Evolutionary conservation across 1,139 yeast genomes (phyloP).

Genomic region (Taphrina pruni): DNA sequence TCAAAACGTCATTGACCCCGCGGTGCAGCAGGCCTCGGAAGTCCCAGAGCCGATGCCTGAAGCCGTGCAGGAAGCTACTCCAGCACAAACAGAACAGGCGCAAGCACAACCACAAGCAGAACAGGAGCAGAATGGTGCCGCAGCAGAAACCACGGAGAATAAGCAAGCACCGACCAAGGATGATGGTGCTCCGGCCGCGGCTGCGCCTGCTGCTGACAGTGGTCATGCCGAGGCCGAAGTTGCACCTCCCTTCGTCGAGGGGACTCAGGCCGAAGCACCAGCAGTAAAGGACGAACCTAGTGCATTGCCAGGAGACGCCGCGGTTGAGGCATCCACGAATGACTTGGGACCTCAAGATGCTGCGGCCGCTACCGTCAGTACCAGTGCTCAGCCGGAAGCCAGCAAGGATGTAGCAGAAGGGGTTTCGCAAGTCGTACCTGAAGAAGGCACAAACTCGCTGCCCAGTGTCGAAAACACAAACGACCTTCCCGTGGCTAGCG

Average conservation of each 20-base stretch:
- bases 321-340: not conserved
- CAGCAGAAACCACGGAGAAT: not conserved
- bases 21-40: constrained; percentile 8
- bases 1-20: constrained; percentile 6
- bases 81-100: not conserved
- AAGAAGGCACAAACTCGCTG: constrained; percentile 12
- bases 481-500: not conserved
- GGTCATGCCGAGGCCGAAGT: not conserved
- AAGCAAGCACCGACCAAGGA: not conserved
- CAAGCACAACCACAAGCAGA: not conserved
- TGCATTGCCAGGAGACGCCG: not conserved
- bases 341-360: not conserved
- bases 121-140: not conserved
- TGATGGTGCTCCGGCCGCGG: not conserved
- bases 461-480: constrained; percentile 12
- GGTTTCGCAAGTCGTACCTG: not conserved
- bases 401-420: not conserved
- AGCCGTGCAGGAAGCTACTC: constrained; percentile 1
- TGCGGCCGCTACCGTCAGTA: not conserved
- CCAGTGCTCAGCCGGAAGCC: not conserved
- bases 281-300: constrained; percentile 1
- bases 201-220: not conserved
- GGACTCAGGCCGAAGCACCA: not conserved
- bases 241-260: constrained; percentile 4
- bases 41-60: constrained; percentile 12